Conservation (phyloP, 176 grass and related monocot species). For the Typha latifolia region DNA sequence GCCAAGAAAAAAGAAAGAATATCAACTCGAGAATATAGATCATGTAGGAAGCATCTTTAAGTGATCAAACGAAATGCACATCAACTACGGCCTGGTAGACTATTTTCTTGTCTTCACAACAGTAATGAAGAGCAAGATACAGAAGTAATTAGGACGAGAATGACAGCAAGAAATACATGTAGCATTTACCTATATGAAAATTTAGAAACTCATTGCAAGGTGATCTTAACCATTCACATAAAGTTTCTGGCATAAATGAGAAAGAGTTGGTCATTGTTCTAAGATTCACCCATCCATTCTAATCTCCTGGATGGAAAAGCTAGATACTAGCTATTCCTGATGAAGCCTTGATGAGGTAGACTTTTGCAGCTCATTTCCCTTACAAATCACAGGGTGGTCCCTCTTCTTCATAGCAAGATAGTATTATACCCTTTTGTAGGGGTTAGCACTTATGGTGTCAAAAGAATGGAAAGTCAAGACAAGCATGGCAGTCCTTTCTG, state of each 20-base stretch:
- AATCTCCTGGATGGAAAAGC: no score
- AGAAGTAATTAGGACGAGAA: neutral
- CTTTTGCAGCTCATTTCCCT: no score
- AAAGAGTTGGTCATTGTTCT: no score
- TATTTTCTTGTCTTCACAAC: neutral
- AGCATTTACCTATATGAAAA: neutral
- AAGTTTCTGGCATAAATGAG: no score
- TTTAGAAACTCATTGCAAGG: neutral
- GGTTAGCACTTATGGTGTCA: neutral
- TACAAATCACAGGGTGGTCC: no score
- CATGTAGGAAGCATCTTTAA: neutral
- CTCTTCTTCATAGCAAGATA: no score
- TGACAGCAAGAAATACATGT: neutral
- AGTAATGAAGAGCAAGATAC: neutral
- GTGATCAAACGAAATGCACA: neutral
- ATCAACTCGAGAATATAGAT: neutral
- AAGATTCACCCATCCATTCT: no score
- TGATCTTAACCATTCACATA: neutral
- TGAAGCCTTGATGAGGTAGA: no score
- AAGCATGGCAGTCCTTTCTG: neutral
- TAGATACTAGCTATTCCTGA: no score
- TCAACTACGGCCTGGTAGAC: neutral
- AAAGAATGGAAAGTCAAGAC: neutral
- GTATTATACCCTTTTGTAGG: no score
- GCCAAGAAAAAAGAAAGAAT: constrained; percentile 3